Percentiles rank a stretch among this genome's conserved stretches.
These are phyloP conservation scores for Colletotrichum costaricense DNA, from an alignment of 2,329 filamentous ascomycete genomes.

Conservation along the genomic window DNA sequence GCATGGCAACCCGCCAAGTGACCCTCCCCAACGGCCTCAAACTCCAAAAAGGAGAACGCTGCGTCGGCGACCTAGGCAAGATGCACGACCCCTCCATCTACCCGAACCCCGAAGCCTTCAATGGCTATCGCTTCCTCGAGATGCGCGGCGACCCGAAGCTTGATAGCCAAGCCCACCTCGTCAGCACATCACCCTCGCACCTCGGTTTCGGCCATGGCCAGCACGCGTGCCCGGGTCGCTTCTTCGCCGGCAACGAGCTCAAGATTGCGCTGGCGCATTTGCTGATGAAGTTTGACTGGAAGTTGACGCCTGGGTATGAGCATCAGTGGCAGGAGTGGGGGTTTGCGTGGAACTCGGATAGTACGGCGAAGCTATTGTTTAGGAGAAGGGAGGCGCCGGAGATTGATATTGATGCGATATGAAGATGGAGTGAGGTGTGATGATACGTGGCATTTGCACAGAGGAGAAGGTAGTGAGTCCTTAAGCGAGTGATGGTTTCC, in stretches of 20 bases:
- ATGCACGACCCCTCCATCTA: conserved; percentile 17
- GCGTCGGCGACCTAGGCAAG: conserved; percentile 2
- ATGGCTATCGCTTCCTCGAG: conserved; percentile 12
- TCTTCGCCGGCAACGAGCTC: conserved; percentile 58
- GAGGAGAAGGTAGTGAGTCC: too few relatives aligned
- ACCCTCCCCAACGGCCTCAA: conserved; percentile 21
- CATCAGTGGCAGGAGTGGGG: conserved; percentile 7
- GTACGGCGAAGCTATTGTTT: conserved; percentile 19
- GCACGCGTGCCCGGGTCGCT: conserved; percentile 55
- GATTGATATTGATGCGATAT: conserved; percentile 23
- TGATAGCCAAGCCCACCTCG: conserved; percentile 47
- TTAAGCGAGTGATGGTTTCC: too few relatives aligned
- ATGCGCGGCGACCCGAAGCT: conserved; percentile 7
- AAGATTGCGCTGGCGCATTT: conserved; percentile 43
- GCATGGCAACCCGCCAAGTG: conserved; percentile 1
- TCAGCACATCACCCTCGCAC: conserved; percentile 48
- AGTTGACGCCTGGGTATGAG: conserved; percentile 13
- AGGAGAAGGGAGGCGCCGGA: conserved; percentile 15
- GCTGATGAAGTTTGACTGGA: conserved; percentile 29
- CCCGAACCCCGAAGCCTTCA: not conserved
- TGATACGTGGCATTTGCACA: too few relatives aligned
- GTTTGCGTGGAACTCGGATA: not conserved
- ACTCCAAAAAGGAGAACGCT: conserved; percentile 23
- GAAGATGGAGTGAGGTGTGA: too few relatives aligned
- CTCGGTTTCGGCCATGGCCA: conserved; percentile 51